A percentile compares a stretch with the other conserved stretches of the same genome.
These are phyloP conservation scores for Aspergillus proliferans DNA, from an alignment of 2,329 filamentous ascomycete genomes.

Conservation along the genomic window DNA sequence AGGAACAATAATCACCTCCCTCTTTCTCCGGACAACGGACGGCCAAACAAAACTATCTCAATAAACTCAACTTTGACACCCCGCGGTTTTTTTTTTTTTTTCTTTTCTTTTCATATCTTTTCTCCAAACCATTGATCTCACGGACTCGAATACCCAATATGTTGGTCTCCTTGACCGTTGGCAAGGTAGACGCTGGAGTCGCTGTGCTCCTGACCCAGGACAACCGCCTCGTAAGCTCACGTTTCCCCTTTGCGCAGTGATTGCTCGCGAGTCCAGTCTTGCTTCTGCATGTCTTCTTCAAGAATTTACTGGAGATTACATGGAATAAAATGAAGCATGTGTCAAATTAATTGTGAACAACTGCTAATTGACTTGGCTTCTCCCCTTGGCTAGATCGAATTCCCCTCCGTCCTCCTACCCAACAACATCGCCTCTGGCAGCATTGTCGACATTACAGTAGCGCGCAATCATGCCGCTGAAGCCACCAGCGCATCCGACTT, in stretches of 20 bases:
- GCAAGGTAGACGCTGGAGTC: slow-evolving; percentile 98
- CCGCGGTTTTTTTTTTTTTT: neutral
- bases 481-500: slow-evolving; percentile 68
- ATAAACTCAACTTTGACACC: neutral
- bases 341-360: neutral
- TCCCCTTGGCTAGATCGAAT: slow-evolving; percentile 69
- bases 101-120: neutral
- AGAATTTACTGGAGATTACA: neutral
- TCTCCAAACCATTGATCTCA: slow-evolving; percentile 4
- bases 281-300: neutral
- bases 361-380: neutral
- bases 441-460: slow-evolving; percentile 95
- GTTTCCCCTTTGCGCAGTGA: slow-evolving; percentile 8
- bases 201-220: slow-evolving; percentile 94
- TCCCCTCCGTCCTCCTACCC: slow-evolving; percentile 92
- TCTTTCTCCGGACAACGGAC: too few relatives aligned
- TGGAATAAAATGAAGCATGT: neutral
- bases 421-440: slow-evolving; percentile 92
- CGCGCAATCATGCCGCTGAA: slow-evolving; percentile 78
- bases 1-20: slow-evolving; percentile 8
- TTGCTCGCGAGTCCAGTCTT: neutral
- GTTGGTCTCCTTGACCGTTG: slow-evolving; percentile 95
- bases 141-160: slow-evolving; percentile 44
- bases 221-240: slow-evolving; percentile 73
- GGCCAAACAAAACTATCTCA: neutral